phyloP scores from a whole-genome alignment of 441 rosid genomes.

The Brassica hybrid region DNA sequence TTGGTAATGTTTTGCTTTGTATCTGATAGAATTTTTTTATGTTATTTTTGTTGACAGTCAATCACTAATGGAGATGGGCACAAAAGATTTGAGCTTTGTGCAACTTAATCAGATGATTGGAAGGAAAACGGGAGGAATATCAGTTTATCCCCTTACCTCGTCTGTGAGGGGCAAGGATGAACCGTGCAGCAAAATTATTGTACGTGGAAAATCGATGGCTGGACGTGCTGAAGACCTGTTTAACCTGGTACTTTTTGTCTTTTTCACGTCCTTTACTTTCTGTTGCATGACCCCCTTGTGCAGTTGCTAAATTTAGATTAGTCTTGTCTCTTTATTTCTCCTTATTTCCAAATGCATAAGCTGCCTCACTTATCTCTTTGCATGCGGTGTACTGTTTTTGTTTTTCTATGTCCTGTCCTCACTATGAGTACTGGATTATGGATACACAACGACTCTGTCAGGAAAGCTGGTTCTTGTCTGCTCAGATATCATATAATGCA shows the following conservation, averaged over 20 bases:
- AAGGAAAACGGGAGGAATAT: constrained; percentile 98
- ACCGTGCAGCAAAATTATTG: constrained; percentile 83
- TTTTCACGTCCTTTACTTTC: background rate
- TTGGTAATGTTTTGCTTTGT: constrained; percentile 16
- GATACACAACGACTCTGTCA: constrained; percentile 6
- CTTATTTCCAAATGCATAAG: too few relatives aligned
- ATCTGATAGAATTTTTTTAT: background rate
- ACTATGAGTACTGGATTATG: constrained; percentile 1
- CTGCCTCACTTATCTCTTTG: too few relatives aligned
- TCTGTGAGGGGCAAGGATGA: constrained; percentile 74
- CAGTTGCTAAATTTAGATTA: too few relatives aligned
- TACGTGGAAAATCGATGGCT: constrained; percentile 97
- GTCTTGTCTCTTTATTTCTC: too few relatives aligned
- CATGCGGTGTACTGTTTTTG: too few relatives aligned
- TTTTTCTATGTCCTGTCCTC: background rate
- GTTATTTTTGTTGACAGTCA: constrained; percentile 50
- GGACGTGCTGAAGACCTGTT: constrained; percentile 88
- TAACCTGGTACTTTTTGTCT: constrained; percentile 63
- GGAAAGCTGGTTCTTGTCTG: constrained; percentile 11
- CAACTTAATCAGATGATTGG: constrained; percentile 99
- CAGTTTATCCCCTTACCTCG: constrained; percentile 92
- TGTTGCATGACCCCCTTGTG: too few relatives aligned
- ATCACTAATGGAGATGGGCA: constrained; percentile 98
- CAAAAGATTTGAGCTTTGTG: constrained; percentile 87
- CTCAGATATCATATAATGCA: background rate